phyloP scores from a whole-genome alignment of 148 eudicot species.

The Cornus kousa region DNA sequence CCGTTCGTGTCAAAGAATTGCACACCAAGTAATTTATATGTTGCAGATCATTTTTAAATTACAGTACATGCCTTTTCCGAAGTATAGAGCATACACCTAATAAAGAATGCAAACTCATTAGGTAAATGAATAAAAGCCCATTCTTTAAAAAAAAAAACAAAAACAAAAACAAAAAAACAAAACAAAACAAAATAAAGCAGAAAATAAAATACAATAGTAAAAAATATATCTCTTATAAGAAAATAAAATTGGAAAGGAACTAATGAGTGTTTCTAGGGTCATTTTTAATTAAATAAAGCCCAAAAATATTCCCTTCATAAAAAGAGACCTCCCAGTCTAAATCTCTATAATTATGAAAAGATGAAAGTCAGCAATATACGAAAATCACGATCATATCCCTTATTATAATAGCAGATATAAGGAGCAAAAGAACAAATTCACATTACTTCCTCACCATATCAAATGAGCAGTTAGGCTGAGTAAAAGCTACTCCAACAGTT shows the following conservation, averaged over 20 bases:
- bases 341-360: background rate
- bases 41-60: no score
- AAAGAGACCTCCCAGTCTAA: background rate
- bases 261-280: background rate
- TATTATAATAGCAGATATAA: background rate
- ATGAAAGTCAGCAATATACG: background rate
- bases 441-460: constrained; percentile 55
- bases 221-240: no score
- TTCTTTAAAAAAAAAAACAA: background rate
- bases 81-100: no score
- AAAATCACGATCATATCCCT: background rate
- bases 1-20: no score
- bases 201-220: no score
- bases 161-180: no score
- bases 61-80: no score
- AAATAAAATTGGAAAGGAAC: background rate
- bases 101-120: no score
- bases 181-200: no score
- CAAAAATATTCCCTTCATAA: background rate
- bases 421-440: background rate
- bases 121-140: no score
- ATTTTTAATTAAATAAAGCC: background rate
- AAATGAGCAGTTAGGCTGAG: constrained; percentile 53
- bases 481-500: constrained; percentile 60
- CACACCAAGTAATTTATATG: no score